Percentiles rank a stretch among this genome's conserved stretches.
phyloP scores from a whole-genome alignment of 257 asterid genomes.

The Fraxinus cuspidata region DNA sequence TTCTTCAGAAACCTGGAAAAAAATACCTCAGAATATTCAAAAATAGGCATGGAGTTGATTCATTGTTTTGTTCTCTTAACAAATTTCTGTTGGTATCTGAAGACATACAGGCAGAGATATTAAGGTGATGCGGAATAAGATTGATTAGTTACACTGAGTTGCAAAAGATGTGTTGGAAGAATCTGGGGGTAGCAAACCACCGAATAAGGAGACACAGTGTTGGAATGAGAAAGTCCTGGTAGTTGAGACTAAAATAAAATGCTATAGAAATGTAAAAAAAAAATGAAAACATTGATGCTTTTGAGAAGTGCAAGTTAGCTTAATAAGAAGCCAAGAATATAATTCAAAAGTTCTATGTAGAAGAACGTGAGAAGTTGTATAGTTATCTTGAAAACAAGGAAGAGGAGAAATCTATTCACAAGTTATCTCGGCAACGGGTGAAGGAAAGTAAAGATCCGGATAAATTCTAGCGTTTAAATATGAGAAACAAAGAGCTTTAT shows the following conservation, averaged over 20 bases:
- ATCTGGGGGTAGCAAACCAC: background rate
- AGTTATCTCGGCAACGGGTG: background rate
- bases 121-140: background rate
- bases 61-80: background rate
- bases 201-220: background rate
- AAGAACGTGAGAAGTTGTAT: background rate
- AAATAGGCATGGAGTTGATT: background rate
- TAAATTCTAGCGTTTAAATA: background rate
- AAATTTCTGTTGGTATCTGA: background rate
- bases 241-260: background rate
- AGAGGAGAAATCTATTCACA: background rate
- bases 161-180: background rate
- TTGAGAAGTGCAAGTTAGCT: background rate
- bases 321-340: background rate
- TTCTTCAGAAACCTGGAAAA: background rate
- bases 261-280: background rate
- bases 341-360: background rate
- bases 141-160: background rate
- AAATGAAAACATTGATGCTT: background rate
- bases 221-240: background rate
- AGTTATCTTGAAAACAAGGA: background rate
- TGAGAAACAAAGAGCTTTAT: background rate
- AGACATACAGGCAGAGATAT: background rate
- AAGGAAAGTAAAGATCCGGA: background rate
- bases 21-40: too few relatives aligned